These are phyloP conservation scores for Penicillium sp. DNA, from an alignment of 2,329 filamentous ascomycete genomes.

Conservation along the genomic window DNA sequence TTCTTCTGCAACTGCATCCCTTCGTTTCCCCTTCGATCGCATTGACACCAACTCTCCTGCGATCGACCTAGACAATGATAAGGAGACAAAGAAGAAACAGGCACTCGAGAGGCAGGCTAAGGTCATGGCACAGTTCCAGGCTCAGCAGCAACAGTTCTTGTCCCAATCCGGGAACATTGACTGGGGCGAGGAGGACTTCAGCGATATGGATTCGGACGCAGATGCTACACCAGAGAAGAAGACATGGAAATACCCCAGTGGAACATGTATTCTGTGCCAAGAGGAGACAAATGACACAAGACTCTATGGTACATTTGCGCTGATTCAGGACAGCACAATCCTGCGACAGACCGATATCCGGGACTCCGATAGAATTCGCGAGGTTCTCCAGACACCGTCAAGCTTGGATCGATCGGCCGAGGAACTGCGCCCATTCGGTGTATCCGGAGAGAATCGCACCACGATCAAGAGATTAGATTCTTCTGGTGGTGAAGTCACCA, in stretches of 20 bases:
- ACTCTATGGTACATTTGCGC: conserved; percentile 90
- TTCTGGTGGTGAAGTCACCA: conserved; percentile 68
- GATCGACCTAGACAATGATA: conserved; percentile 58
- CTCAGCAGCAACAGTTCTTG: conserved; percentile 94
- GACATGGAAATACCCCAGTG: conserved; percentile 85
- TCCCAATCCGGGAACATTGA: conserved; percentile 84
- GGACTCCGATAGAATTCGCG: conserved; percentile 80
- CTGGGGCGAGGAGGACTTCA: conserved; percentile 82
- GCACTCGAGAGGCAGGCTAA: conserved; percentile 85
- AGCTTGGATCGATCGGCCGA: conserved; percentile 87
- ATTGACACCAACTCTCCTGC: conserved; percentile 84
- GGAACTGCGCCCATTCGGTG: conserved; percentile 80
- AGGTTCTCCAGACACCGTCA: conserved; percentile 74
- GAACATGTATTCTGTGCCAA: conserved; percentile 94
- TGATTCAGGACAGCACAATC: conserved; percentile 83
- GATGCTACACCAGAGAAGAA: conserved; percentile 64
- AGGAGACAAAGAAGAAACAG: conserved; percentile 84
- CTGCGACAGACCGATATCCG: conserved; percentile 82
- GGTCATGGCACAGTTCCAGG: conserved; percentile 97
- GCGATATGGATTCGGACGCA: conserved; percentile 59
- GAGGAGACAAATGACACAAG: conserved; percentile 89
- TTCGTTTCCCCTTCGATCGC: conserved; percentile 70
- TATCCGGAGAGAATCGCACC: conserved; percentile 82
- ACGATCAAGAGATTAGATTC: conserved; percentile 74
- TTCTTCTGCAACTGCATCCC: conserved; percentile 62